Base-by-base conservation (phyloP, 2,329 filamentous ascomycete genomes). In the Phyllosticta capitalensis region DNA sequence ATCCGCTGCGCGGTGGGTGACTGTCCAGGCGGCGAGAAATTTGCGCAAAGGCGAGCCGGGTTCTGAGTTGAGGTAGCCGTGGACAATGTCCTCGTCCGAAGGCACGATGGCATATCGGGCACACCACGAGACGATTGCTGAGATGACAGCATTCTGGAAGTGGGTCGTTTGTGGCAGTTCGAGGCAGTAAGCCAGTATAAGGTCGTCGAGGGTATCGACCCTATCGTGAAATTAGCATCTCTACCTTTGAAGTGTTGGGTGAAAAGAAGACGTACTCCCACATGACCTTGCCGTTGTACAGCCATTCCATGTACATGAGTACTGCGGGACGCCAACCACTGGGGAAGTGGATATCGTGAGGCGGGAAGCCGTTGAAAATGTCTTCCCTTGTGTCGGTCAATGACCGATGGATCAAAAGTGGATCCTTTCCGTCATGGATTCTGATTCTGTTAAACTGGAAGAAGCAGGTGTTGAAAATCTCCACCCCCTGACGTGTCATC, bases 301-400 rank as follows among this genome's bases (percentile, higher is more conserved):
- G 56, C 56, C 56, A 58, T 38, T 58, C 45, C 14, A 58, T 26
- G 50, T 52, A 58, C 14, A 58, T 53, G 30, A 28, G 7, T 17
- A 30, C 50, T 28, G 50, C 56, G 12, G n/a, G 10, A 22, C 56
- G 56, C 49, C 49, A 58, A 22, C 56, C 56, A 33, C 17, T 21
- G 1, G 49, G 28, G 26, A 52, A 53, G 50, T 3, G 14, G 50
- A 58, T 20, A 3, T 53, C 56, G 30, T 28, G 56, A 12, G 56
- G 30, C 14, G 48, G 48, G 4, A 48, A 33, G 17, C 52, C 52
- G 28, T 20, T 21, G 22, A 48, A 9, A 45, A 57, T 57, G 49
- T 52, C 48, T 6, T 24, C 26, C 12, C 55, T 45, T 14, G 38
- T 26, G 20, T 57, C 55, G 5, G 26, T 50, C 1, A 57, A 45